These are phyloP conservation scores for Phanerodontia chrysosporium DNA, from an alignment of 768 basidiomycete species.

Conservation along the genomic window DNA sequence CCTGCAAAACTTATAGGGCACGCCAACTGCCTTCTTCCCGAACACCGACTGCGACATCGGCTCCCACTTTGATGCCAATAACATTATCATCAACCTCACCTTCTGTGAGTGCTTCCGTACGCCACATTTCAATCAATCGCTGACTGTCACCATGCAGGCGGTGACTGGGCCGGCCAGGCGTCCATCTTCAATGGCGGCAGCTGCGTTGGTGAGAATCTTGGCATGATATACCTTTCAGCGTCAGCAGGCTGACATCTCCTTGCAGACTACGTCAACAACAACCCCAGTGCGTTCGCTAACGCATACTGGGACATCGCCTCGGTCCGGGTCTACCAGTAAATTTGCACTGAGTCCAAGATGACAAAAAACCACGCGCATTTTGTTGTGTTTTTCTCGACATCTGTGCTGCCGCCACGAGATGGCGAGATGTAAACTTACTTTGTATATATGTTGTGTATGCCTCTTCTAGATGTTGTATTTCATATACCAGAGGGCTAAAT, in stretches of 20 bases:
- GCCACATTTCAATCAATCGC: neutral
- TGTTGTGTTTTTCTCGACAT: too few relatives aligned
- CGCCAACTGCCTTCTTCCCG: slow-evolving; percentile 58
- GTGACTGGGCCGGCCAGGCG: slow-evolving; percentile 50
- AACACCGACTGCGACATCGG: slow-evolving; percentile 51
- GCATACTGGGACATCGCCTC: slow-evolving; percentile 71
- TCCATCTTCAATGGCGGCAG: slow-evolving; percentile 32
- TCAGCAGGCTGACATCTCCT: too few relatives aligned
- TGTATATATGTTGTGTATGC: too few relatives aligned
- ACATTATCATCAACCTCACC: slow-evolving; percentile 65
- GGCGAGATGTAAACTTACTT: too few relatives aligned
- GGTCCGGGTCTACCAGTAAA: slow-evolving; percentile 42
- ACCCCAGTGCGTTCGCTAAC: slow-evolving; percentile 60
- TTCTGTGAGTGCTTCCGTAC: slow-evolving; percentile 37
- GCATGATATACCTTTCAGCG: too few relatives aligned
- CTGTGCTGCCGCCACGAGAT: too few relatives aligned
- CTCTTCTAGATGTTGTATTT: too few relatives aligned
- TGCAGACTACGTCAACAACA: slow-evolving; percentile 63
- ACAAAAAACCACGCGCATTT: neutral
- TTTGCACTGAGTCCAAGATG: neutral
- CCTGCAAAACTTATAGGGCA: slow-evolving; percentile 39
- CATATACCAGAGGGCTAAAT: too few relatives aligned
- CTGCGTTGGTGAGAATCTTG: slow-evolving; percentile 43
- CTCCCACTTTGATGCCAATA: slow-evolving; percentile 47
- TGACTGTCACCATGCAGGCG: slow-evolving; percentile 23